A percentile compares a stretch with the other conserved stretches of the same genome.
Conservation (phyloP, 208 protist species). For the Crithidia sp. region DNA sequence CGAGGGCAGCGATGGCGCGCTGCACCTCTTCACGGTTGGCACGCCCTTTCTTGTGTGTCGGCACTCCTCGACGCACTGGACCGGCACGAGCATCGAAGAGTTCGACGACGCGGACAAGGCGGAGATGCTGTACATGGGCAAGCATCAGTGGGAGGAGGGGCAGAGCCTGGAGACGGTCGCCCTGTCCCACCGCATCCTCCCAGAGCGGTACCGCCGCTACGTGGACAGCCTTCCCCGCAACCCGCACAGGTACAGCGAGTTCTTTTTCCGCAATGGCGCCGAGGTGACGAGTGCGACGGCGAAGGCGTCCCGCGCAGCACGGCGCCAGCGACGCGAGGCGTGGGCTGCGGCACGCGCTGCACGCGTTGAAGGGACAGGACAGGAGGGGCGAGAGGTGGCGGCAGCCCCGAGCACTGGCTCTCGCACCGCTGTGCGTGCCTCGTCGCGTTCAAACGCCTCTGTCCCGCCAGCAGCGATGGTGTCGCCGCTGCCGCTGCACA, state of each 20-base stretch:
- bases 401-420: not conserved
- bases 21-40: slow-evolving; percentile 90
- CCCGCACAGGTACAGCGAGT: slow-evolving; percentile 58
- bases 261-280: slow-evolving; percentile 80
- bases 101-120: slow-evolving; percentile 64
- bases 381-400: not conserved
- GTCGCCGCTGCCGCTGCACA: not conserved
- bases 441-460: too few relatives aligned
- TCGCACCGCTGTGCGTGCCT: too few relatives aligned
- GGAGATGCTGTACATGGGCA: slow-evolving; percentile 78
- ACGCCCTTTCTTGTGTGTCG: slow-evolving; percentile 72
- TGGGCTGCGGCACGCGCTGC: slow-evolving; percentile 10
- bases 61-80: slow-evolving; percentile 79
- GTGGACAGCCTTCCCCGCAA: slow-evolving; percentile 44
- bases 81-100: slow-evolving; percentile 63
- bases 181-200: slow-evolving; percentile 76
- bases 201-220: slow-evolving; percentile 68
- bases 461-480: too few relatives aligned
- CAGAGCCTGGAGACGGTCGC: slow-evolving; percentile 80
- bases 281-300: slow-evolving; percentile 52
- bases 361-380: not conserved
- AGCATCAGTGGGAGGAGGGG: slow-evolving; percentile 84
- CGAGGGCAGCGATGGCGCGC: slow-evolving; percentile 45
- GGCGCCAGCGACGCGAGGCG: slow-evolving; percentile 17
- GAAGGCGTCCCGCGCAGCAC: slow-evolving; percentile 19